A percentile compares a stretch with the other conserved stretches of the same genome.
Conservation (phyloP, 1,284 basidiomycete species). For the Cystobasidiaceae sp. region DNA sequence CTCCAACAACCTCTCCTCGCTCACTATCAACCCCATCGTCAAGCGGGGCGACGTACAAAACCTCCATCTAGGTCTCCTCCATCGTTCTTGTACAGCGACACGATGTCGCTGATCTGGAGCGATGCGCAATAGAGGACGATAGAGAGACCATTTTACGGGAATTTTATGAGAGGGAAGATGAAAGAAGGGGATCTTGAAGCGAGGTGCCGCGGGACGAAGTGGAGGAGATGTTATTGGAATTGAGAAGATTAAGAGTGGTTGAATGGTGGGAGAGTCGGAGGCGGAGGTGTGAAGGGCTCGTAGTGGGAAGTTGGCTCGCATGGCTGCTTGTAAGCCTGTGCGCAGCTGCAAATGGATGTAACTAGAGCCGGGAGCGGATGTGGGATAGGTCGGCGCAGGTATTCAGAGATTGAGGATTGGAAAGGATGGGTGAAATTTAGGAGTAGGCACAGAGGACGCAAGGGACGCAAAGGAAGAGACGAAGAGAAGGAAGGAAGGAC, state of each 20-base stretch:
- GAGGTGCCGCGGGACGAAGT: constrained; percentile 45
- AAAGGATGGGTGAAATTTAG: background rate
- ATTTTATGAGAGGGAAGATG: constrained; percentile 63
- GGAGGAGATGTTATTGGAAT: constrained; percentile 41
- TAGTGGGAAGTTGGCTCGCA: background rate
- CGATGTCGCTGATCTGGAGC: constrained; percentile 48
- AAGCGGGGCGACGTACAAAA: background rate
- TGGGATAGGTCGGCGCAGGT: no score
- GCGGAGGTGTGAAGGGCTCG: background rate
- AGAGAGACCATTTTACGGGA: constrained; percentile 68
- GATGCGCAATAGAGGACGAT: constrained; percentile 60
- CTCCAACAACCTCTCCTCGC: background rate
- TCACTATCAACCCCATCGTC: background rate
- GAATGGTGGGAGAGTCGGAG: background rate
- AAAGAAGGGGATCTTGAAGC: constrained; percentile 63
- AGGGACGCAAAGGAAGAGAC: background rate
- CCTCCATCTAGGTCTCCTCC: background rate
- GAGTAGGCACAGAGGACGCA: background rate
- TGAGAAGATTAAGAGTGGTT: background rate
- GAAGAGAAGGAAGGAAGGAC: background rate
- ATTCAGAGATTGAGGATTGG: no score
- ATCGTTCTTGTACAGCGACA: background rate
- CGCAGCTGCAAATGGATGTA: background rate
- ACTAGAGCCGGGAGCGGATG: no score
- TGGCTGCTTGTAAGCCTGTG: background rate